Base-by-base conservation (phyloP, 2,329 filamentous ascomycete species). In the Seiridium cupressi region DNA sequence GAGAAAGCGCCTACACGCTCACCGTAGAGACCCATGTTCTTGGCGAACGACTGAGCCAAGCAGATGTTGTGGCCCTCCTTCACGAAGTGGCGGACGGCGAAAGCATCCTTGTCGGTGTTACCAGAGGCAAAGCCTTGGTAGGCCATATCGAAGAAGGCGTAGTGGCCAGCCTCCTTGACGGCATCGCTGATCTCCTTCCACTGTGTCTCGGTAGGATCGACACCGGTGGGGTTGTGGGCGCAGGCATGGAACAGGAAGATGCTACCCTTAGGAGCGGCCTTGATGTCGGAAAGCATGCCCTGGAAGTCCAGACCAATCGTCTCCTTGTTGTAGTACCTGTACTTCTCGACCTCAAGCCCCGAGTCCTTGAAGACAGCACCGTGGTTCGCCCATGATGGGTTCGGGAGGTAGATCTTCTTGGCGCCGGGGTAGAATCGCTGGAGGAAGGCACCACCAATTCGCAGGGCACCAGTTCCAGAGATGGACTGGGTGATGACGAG, bases 1-100 rank as follows among this genome's bases (percentile, higher is more conserved):
- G 93, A 97, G 86, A 99, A 98, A 66, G 93, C 93, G 73, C 95
- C 95, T 62, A 96, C 92, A 81, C 95, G 94, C 85, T 99, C 95
- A 74, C 95, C 95, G 76, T 99, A 98, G 64, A 99, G 91, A 81
- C 95, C 95, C 94, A 99, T 98, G 87, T 99, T 99, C 90, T 98
- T 98, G 76, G 94, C 94, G 77, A 98, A 98, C 58, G 91, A 95
- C 82, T 98, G 94, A 71, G 91, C 89, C 64, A 98, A 87, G 73
- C 88, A 89, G 74, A 95, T 87, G 74, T 92, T 87, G 82, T 97
- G 93, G 70, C 94, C 94, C 81, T 97, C 83, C 80, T 92, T 85
- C 75, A 97, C 88, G 76, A 99, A 99, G 84, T 97, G 84, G 68
- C 95, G 89, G 67, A 98, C 85, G 63, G 95, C 92, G 75, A 94